A percentile compares a stretch with the other conserved stretches of the same genome.
Conservation (phyloP, 371 early-diverging fungal species). For the Lichtheimia corymbifera region DNA sequence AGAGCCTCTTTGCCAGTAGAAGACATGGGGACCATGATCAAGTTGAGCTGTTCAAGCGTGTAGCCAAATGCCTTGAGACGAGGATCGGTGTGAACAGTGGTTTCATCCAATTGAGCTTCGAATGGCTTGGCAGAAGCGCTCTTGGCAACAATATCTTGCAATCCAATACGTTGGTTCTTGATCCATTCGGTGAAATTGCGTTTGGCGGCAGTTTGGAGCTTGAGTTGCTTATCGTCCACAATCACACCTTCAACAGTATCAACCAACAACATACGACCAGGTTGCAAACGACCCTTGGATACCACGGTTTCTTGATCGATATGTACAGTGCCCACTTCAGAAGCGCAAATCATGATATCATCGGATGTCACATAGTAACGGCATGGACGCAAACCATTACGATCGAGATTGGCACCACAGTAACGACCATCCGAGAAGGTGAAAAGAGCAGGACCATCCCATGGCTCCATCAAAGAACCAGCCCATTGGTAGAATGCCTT, state of each 20-base stretch:
- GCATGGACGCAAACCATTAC: slow-evolving; percentile 96
- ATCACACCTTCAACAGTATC: slow-evolving; percentile 92
- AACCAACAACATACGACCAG: slow-evolving; percentile 95
- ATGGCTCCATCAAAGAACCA: slow-evolving; percentile 95
- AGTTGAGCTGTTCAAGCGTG: slow-evolving; percentile 90
- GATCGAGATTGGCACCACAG: slow-evolving; percentile 94
- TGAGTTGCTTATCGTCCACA: slow-evolving; percentile 90
- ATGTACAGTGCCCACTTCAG: slow-evolving; percentile 91
- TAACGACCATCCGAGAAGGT: slow-evolving; percentile 96
- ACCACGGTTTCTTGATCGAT: slow-evolving; percentile 82
- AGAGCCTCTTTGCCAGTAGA: slow-evolving; percentile 91
- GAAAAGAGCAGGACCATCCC: slow-evolving; percentile 98
- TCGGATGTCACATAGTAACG: slow-evolving; percentile 91
- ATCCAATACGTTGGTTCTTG: slow-evolving; percentile 69
- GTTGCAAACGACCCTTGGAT: slow-evolving; percentile 92
- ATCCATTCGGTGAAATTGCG: slow-evolving; percentile 86
- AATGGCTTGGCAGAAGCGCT: slow-evolving; percentile 13
- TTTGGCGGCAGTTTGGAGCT: slow-evolving; percentile 69
- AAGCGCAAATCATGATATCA: slow-evolving; percentile 95
- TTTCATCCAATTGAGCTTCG: slow-evolving; percentile 37
- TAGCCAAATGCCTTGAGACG: slow-evolving; percentile 89
- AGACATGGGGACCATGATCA: slow-evolving; percentile 86
- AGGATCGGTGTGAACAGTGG: slow-evolving; percentile 68
- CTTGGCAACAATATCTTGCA: slow-evolving; percentile 61
- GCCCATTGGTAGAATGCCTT: slow-evolving; percentile 96